These are phyloP conservation scores for Acacia concinna DNA, from an alignment of 331 rosid species.

Conservation along the genomic window DNA sequence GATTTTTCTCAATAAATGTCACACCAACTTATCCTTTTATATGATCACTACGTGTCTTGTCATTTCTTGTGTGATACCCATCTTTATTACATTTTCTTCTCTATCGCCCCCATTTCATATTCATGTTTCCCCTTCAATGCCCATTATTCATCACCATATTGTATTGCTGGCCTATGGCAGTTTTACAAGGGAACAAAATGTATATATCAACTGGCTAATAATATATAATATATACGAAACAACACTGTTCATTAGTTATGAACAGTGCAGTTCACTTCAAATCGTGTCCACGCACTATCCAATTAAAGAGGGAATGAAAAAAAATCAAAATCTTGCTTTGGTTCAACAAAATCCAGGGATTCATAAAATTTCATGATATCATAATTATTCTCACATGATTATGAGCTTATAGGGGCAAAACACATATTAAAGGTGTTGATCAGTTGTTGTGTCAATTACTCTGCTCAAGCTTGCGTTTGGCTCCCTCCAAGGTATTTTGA, in stretches of 20 bases:
- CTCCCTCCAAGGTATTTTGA: slow-evolving; percentile 81
- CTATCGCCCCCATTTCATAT: not conserved
- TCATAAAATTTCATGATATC: slow-evolving; percentile 23
- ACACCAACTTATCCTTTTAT: not conserved
- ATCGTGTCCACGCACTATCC: not conserved
- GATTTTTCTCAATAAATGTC: not conserved
- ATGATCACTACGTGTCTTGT: not conserved
- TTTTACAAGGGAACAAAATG: not conserved
- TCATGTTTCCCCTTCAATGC: not conserved
- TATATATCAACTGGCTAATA: no score
- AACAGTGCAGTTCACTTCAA: not conserved
- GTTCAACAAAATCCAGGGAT: not conserved
- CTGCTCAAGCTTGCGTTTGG: slow-evolving; percentile 55
- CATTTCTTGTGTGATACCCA: not conserved
- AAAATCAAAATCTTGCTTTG: not conserved
- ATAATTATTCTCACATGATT: slow-evolving; percentile 27
- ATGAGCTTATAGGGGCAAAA: not conserved
- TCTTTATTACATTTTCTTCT: not conserved
- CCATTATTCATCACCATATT: not conserved
- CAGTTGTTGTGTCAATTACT: slow-evolving; percentile 32
- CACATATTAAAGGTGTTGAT: not conserved
- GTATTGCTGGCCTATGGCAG: not conserved
- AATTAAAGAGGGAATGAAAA: not conserved
- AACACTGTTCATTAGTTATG: not conserved
- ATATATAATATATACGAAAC: not conserved